These are phyloP conservation scores for Penicillium aurantiogriseum DNA, from an alignment of 2,329 filamentous ascomycete species.

Conservation along the genomic window DNA sequence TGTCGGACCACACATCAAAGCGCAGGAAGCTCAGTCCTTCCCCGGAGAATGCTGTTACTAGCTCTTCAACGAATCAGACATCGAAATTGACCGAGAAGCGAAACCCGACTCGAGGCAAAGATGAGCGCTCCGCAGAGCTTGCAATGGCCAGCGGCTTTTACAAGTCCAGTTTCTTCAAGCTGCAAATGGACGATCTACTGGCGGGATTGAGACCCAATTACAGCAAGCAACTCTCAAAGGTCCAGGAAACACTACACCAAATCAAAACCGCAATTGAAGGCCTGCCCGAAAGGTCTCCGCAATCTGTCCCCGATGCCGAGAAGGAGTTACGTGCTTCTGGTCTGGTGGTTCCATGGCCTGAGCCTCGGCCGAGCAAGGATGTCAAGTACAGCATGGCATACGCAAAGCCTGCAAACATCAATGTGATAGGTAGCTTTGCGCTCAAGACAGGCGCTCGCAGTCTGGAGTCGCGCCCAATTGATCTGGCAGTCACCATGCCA, in stretches of 20 bases:
- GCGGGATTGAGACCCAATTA: slow-evolving; percentile 58
- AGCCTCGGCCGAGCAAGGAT: slow-evolving; percentile 72
- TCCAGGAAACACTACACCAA: slow-evolving; percentile 55
- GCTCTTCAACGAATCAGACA: slow-evolving; percentile 8
- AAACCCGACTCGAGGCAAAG: slow-evolving; percentile 22
- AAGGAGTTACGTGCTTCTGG: slow-evolving; percentile 64
- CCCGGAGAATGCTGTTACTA: slow-evolving; percentile 16
- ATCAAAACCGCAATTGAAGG: slow-evolving; percentile 59
- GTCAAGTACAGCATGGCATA: slow-evolving; percentile 81
- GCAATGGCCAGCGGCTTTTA: slow-evolving; percentile 53
- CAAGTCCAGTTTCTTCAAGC: slow-evolving; percentile 66
- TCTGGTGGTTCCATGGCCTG: slow-evolving; percentile 77
- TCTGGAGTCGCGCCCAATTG: slow-evolving; percentile 57
- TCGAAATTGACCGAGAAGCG: slow-evolving; percentile 34
- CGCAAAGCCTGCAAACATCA: slow-evolving; percentile 71
- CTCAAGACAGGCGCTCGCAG: slow-evolving; percentile 70
- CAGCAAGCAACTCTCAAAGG: slow-evolving; percentile 54
- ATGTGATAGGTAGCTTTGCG: slow-evolving; percentile 85
- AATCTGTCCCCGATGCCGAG: slow-evolving; percentile 63
- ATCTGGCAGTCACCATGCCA: slow-evolving; percentile 88
- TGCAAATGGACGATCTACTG: slow-evolving; percentile 65
- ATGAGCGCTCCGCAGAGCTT: slow-evolving; percentile 35
- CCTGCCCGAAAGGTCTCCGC: slow-evolving; percentile 51
- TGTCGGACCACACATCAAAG: slow-evolving; percentile 42
- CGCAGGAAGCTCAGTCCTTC: slow-evolving; percentile 49